Percentiles rank a stretch among this genome's conserved stretches.
These are phyloP conservation scores for Atkinsonella hypoxylon DNA, from an alignment of 2,329 filamentous ascomycete genomes.

Conservation along the genomic window DNA sequence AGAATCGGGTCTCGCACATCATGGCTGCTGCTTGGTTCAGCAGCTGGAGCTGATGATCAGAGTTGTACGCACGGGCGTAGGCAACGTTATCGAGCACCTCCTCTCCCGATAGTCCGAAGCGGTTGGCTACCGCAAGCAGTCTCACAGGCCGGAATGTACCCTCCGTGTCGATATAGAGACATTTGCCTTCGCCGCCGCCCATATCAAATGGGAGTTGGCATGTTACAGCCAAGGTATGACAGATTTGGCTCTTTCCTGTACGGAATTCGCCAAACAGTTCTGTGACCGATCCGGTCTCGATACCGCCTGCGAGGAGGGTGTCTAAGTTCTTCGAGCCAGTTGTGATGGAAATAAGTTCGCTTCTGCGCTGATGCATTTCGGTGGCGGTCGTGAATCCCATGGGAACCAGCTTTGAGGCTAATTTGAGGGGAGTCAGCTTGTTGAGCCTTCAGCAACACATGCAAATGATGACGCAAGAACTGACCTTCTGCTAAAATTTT, in stretches of 20 bases:
- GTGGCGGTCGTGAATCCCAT: constrained; percentile 99
- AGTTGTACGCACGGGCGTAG: constrained; percentile 96
- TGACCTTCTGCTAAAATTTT: constrained; percentile 84
- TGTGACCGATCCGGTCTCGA: constrained; percentile 95
- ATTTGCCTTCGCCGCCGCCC: constrained; percentile 97
- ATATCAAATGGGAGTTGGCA: constrained; percentile 97
- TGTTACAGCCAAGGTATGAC: constrained; percentile 95
- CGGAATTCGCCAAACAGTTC: constrained; percentile 97
- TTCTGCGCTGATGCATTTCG: constrained; percentile 95
- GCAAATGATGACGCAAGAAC: no score
- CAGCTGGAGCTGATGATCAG: constrained; percentile 90
- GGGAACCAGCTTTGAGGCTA: constrained; percentile 88
- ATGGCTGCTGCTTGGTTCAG: constrained; percentile 92
- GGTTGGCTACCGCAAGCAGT: constrained; percentile 79
- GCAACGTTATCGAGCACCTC: constrained; percentile 98
- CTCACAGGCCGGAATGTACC: constrained; percentile 93
- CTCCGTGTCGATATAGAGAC: constrained; percentile 96
- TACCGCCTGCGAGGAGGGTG: constrained; percentile 82
- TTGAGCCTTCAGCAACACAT: no score
- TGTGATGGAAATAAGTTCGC: constrained; percentile 94
- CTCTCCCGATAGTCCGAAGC: constrained; percentile 89
- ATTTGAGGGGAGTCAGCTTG: constrained; percentile 7
- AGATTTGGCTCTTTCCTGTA: constrained; percentile 97
- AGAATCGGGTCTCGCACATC: constrained; percentile 99
- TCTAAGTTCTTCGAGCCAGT: constrained; percentile 97